A percentile compares a stretch with the other conserved stretches of the same genome.
Conservation (phyloP, 1,139 yeast species). For the Suhomyces panamericanus region DNA sequence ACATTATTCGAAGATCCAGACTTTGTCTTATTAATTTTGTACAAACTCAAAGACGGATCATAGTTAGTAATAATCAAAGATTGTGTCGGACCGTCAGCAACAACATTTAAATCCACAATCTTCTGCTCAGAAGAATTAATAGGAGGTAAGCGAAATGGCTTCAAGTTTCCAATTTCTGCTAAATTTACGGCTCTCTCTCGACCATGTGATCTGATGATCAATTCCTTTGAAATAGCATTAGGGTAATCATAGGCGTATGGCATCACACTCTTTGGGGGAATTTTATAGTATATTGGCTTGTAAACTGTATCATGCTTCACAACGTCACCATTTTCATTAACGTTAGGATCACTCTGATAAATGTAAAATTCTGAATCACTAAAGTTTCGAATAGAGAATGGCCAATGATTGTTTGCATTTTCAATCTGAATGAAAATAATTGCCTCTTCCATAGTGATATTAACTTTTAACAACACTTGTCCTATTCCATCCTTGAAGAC, state of each 20-base stretch:
- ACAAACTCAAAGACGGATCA: slow-evolving; percentile 74
- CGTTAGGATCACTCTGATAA: slow-evolving; percentile 81
- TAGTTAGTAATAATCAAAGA: slow-evolving; percentile 81
- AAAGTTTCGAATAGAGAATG: slow-evolving; percentile 85
- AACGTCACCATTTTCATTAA: slow-evolving; percentile 70
- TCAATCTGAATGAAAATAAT: slow-evolving; percentile 75
- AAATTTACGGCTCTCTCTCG: slow-evolving; percentile 77
- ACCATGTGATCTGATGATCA: slow-evolving; percentile 70
- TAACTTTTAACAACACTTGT: slow-evolving; percentile 69
- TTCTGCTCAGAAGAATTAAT: slow-evolving; percentile 43
- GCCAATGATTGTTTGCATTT: slow-evolving; percentile 84
- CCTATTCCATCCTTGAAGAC: slow-evolving; percentile 62
- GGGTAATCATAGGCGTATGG: slow-evolving; percentile 99
- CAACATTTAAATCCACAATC: slow-evolving; percentile 83
- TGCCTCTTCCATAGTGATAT: slow-evolving; percentile 74
- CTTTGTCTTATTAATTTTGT: slow-evolving; percentile 49
- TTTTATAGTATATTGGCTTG: slow-evolving; percentile 71
- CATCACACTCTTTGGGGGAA: slow-evolving; percentile 93
- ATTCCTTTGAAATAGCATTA: slow-evolving; percentile 80
- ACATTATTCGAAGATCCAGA: slow-evolving; percentile 27
- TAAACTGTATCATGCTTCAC: slow-evolving; percentile 50
- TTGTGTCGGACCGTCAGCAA: slow-evolving; percentile 96
- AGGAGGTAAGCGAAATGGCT: slow-evolving; percentile 77
- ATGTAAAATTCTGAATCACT: slow-evolving; percentile 81
- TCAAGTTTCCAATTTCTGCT: slow-evolving; percentile 88